Evolutionary conservation across 2,329 filamentous ascomycete genomes (phyloP).

Genomic region (Sodiomyces alkalinus): DNA sequence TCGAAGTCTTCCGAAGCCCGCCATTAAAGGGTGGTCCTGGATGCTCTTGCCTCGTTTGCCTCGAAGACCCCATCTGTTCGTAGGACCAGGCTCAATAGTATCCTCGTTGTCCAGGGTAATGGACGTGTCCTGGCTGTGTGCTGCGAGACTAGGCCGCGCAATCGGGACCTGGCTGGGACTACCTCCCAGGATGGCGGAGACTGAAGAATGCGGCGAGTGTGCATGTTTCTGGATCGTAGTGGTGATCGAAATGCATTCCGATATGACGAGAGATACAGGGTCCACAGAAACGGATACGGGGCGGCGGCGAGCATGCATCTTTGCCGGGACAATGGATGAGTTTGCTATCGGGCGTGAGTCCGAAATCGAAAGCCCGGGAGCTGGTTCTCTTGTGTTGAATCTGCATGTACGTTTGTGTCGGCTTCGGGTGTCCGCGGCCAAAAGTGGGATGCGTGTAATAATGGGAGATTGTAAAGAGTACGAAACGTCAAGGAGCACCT

Average conservation of each 20-base stretch:
- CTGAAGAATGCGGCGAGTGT: constrained; percentile 88
- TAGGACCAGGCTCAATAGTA: constrained; percentile 40
- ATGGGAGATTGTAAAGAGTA: no score
- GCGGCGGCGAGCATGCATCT: constrained; percentile 44
- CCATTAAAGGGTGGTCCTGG: constrained; percentile 93
- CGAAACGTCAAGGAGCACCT: no score
- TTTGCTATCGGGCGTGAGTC: constrained; percentile 10
- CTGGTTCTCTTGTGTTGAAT: no score
- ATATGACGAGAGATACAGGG: constrained; percentile 84
- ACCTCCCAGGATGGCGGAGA: constrained; percentile 86
- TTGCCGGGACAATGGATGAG: constrained; percentile 15
- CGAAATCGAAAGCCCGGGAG: constrained; percentile 1
- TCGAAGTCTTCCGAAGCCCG: constrained; percentile 79
- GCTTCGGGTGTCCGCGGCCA: no score
- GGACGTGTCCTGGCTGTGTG: constrained; percentile 25
- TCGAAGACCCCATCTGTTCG: constrained; percentile 81
- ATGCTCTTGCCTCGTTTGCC: constrained; percentile 95
- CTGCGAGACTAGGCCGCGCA: constrained; percentile 27
- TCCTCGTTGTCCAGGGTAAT: constrained; percentile 22
- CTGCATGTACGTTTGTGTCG: no score
- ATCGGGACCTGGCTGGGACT: constrained; percentile 43
- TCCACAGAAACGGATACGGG: constrained; percentile 72
- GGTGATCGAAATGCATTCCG: constrained; percentile 97
- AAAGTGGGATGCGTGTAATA: no score
- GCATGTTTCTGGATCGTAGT: constrained; percentile 97